Percentiles rank a stretch among this genome's conserved stretches.
These are phyloP conservation scores for Iris macrosiphon DNA, from an alignment of 106 monocot species.

Conservation along the genomic window DNA sequence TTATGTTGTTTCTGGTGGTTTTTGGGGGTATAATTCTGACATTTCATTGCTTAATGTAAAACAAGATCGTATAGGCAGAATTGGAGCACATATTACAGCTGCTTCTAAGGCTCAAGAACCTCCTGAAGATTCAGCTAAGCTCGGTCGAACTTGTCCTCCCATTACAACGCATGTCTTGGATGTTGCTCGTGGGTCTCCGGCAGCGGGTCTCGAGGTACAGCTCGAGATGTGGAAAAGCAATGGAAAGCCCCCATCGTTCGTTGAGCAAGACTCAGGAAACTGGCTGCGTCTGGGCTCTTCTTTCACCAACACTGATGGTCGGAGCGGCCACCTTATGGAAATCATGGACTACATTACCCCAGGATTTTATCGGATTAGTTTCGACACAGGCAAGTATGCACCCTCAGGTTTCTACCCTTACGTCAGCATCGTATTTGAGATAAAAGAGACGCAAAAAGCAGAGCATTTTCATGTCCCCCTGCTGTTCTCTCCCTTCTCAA, in stretches of 20 bases:
- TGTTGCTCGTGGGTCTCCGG: conserved; percentile 61
- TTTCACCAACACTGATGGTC: conserved; percentile 61
- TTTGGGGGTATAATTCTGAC: conserved; percentile 15
- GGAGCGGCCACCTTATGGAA: conserved; percentile 60
- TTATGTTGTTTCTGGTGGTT: background rate
- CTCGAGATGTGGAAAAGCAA: conserved; percentile 67
- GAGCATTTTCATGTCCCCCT: conserved; percentile 95
- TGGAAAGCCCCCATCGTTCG: conserved; percentile 28
- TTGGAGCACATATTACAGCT: conserved; percentile 64
- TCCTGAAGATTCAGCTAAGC: conserved; percentile 20
- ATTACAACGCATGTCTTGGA: conserved; percentile 96
- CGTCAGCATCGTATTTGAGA: conserved; percentile 77
- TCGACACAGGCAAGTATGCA: conserved; percentile 61
- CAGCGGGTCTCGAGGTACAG: conserved; percentile 64
- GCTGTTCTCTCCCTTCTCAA: conserved; percentile 75
- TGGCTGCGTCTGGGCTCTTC: conserved; percentile 62
- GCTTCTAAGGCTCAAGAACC: conserved; percentile 27
- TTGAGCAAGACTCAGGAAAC: conserved; percentile 9
- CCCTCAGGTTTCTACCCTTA: conserved; percentile 69
- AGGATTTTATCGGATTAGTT: conserved; percentile 66
- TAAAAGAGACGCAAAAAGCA: conserved; percentile 57
- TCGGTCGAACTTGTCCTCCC: conserved; percentile 53
- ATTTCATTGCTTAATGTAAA: background rate
- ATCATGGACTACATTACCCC: conserved; percentile 36
- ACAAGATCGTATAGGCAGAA: conserved; percentile 67